Percentiles rank a stretch among this genome's conserved stretches.
Evolutionary conservation across 441 rosid species (phyloP).

Genomic region (Eruca vesicaria): DNA sequence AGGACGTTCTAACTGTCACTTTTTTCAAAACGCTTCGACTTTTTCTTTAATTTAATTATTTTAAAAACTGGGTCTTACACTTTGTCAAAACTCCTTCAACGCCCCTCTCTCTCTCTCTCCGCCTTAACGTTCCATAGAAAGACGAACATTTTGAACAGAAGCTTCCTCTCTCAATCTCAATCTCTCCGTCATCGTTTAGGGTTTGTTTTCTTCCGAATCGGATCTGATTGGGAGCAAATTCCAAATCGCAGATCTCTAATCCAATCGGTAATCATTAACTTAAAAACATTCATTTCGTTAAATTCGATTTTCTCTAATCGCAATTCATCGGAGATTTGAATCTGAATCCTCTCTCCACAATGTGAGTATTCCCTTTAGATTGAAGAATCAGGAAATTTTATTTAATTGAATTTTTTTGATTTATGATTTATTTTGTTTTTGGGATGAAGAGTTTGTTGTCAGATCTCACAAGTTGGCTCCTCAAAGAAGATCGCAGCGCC

Average conservation of each 20-base stretch:
- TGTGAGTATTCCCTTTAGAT: slow-evolving; percentile 48
- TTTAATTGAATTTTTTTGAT: too few species aligned
- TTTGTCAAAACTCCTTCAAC: slow-evolving; percentile 24
- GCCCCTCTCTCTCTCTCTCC: slow-evolving; percentile 7
- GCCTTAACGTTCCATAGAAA: slow-evolving; percentile 12
- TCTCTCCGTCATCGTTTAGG: slow-evolving; percentile 17
- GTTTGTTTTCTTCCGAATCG: not conserved
- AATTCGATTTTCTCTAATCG: slow-evolving; percentile 12
- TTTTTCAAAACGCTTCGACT: not conserved
- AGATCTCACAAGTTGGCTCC: slow-evolving; percentile 99
- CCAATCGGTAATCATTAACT: slow-evolving; percentile 27
- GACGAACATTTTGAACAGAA: slow-evolving; percentile 14
- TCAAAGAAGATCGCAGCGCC: slow-evolving; percentile 99
- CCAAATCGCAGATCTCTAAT: slow-evolving; percentile 25
- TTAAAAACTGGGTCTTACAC: not conserved
- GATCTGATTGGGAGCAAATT: slow-evolving; percentile 19
- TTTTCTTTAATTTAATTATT: not conserved
- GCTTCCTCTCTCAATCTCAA: not conserved
- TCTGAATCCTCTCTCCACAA: slow-evolving; percentile 45
- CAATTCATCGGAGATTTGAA: slow-evolving; percentile 38
- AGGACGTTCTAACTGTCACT: not conserved
- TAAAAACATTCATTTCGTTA: not conserved
- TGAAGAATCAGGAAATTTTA: not conserved
- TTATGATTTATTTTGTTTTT: not conserved
- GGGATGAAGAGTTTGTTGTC: slow-evolving; percentile 43